phyloP scores from a whole-genome alignment of 2,329 filamentous ascomycete genomes.

The Microdochium trichocladiopsis region DNA sequence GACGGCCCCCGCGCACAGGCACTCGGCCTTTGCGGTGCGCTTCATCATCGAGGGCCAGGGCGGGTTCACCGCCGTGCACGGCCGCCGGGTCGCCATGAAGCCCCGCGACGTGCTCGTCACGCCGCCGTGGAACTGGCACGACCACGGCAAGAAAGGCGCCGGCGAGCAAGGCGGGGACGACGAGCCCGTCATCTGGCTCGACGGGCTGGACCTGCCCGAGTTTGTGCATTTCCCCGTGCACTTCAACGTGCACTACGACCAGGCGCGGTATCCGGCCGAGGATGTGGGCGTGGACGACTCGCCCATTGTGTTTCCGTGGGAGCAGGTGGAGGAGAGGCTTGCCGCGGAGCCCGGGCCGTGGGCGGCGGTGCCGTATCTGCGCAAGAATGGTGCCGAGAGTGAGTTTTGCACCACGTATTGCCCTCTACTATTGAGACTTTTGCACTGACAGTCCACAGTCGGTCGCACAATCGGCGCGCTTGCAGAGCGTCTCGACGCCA shows the following conservation, averaged over 20 bases:
- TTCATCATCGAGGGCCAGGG: conserved; percentile 48
- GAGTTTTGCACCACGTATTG: too few species aligned
- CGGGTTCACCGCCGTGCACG: conserved; percentile 49
- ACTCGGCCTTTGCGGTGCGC: conserved; percentile 45
- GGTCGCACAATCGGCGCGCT: conserved; percentile 37
- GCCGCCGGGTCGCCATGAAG: conserved; percentile 37
- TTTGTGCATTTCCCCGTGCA: conserved; percentile 43
- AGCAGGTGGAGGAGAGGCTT: conserved; percentile 31
- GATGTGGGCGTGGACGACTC: conserved; percentile 12
- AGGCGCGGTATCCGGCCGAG: conserved; percentile 33
- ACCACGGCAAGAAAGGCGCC: conserved; percentile 46
- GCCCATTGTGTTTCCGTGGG: conserved; percentile 42
- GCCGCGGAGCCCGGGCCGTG: conserved; percentile 22
- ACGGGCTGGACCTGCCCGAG: conserved; percentile 43
- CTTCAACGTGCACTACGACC: conserved; percentile 40
- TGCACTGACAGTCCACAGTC: conserved; percentile 19
- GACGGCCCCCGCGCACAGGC: conserved; percentile 42
- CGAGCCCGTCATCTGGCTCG: conserved; percentile 47
- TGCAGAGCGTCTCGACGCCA: conserved; percentile 34
- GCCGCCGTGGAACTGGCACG: conserved; percentile 48
- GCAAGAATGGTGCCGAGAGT: conserved; percentile 21
- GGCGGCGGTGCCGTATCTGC: conserved; percentile 22
- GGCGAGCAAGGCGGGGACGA: conserved; percentile 10
- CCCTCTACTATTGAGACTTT: too few species aligned
- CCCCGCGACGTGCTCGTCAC: conserved; percentile 47